Base-by-base conservation (phyloP, 345 rosid species). In the Pugionium cornutum region DNA sequence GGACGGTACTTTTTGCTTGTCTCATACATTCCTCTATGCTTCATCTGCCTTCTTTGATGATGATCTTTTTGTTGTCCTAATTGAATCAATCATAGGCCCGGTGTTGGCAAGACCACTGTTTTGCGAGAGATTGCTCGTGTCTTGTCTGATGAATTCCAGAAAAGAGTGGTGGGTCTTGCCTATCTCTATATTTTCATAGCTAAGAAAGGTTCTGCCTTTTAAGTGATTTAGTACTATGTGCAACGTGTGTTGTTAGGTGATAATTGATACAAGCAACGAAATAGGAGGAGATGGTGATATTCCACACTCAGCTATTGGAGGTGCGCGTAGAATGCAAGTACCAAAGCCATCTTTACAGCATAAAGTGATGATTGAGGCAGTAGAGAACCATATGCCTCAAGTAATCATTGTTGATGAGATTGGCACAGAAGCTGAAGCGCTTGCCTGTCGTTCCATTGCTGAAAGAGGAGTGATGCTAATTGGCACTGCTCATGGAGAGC, bases 301-400 rank as follows among this genome's bases (percentile, higher is more conserved):
- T 71, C 96, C 88, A 2, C 88, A 86, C 75, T 75, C 84, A 29
- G 91, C 86, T 63, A 83, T 88, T 39, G 96, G 96, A 58, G 75
- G 84, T 31, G 89, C 96, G 4, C 75, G 91, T 53, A 84, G 96
- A 72, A 80, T 86, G 89, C 91, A 86, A 73, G 96, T 88, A 46
- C 83, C 86, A 0, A 77, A 86, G 27, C 84, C 84, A 39, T 79
- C 82, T 11, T 58, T 80, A 77, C 91, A 88, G 62, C 86, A 88
- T 68, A 79, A 64, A 75, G 85, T 88, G 53, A 86, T 88, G 91
- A 79, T 83, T 48, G 91, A 88, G 73, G 91, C 78, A 18, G 83
- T 88, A 37, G 96, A 88, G 72, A 88, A 88, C 70, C 89, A 84
- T 70, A 86, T 80, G 96, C 96, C 91, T 42, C 83, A 88, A 74